Percentiles rank a stretch among this genome's conserved stretches.
phyloP scores from a whole-genome alignment of 192 early-diverging fungal species.

The Backusella westeae region DNA sequence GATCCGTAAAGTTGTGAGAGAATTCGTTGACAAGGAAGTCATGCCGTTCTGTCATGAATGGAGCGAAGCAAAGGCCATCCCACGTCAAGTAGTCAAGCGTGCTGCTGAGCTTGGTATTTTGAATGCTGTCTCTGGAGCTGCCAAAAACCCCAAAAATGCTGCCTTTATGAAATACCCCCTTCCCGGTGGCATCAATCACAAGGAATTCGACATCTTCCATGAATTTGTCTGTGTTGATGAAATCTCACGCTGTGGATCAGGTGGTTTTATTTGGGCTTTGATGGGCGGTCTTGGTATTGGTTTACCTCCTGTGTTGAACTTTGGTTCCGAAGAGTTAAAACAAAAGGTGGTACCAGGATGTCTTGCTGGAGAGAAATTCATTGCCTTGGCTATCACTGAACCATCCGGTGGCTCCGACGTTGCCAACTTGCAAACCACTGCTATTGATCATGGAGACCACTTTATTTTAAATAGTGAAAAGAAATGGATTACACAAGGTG shows the following conservation, averaged over 20 bases:
- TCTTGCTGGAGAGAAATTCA: conserved; percentile 67
- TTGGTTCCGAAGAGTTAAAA: conserved; percentile 66
- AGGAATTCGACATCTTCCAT: conserved; percentile 72
- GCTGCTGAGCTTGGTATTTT: conserved; percentile 70
- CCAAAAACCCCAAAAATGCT: conserved; percentile 25
- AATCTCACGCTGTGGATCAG: conserved; percentile 73
- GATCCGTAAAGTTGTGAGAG: conserved; percentile 55
- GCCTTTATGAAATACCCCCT: conserved; percentile 29
- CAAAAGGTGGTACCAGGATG: conserved; percentile 57
- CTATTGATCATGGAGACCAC: conserved; percentile 69
- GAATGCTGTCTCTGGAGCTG: conserved; percentile 54
- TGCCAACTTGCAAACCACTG: conserved; percentile 66
- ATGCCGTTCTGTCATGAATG: conserved; percentile 72
- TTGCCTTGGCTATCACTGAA: conserved; percentile 78
- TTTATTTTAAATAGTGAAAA: conserved; percentile 85
- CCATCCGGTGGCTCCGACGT: conserved; percentile 76
- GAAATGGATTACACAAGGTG: conserved; percentile 99
- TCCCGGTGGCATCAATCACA: conserved; percentile 43
- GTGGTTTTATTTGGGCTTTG: conserved; percentile 79
- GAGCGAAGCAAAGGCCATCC: conserved; percentile 78
- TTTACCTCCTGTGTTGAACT: conserved; percentile 72
- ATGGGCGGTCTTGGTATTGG: conserved; percentile 52
- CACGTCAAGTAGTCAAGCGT: conserved; percentile 61
- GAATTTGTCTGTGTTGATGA: conserved; percentile 78
- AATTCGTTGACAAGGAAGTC: conserved; percentile 73